A percentile compares a stretch with the other conserved stretches of the same genome.
Conservation (phyloP, 2,329 filamentous ascomycete genomes). For the Biscogniauxia sp. region DNA sequence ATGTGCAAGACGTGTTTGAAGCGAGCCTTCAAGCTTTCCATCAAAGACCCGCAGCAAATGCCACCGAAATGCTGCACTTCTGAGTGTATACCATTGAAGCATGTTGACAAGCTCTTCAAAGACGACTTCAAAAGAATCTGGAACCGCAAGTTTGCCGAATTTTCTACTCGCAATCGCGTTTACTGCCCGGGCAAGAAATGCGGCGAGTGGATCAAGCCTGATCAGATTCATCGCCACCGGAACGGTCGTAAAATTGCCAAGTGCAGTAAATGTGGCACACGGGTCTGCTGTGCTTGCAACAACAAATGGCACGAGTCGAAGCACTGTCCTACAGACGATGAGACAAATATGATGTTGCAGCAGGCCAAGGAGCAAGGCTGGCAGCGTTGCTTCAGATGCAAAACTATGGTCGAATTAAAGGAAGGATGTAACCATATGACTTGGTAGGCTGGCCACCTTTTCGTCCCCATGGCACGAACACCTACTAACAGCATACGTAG, state of each 20-base stretch:
- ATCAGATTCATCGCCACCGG: constrained; percentile 56
- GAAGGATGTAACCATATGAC: constrained; percentile 89
- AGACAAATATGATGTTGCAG: constrained; percentile 60
- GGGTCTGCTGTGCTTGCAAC: constrained; percentile 73
- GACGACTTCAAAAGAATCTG: constrained; percentile 71
- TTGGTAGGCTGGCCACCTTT: constrained; percentile 59
- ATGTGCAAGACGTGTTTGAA: constrained; percentile 79
- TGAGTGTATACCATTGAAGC: constrained; percentile 70
- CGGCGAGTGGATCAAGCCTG: constrained; percentile 76
- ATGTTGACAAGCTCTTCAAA: constrained; percentile 75
- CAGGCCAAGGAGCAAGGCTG: constrained; percentile 67
- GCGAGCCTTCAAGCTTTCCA: constrained; percentile 70
- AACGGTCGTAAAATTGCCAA: constrained; percentile 63
- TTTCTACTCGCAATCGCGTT: constrained; percentile 68
- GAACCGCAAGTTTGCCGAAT: constrained; percentile 79
- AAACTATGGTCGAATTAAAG: constrained; percentile 70
- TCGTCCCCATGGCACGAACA: constrained; percentile 2
- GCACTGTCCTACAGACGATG: constrained; percentile 71
- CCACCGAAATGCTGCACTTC: constrained; percentile 77
- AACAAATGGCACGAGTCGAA: constrained; percentile 67
- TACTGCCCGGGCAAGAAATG: constrained; percentile 75
- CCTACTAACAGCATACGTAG: constrained; percentile 34
- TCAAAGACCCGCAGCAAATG: constrained; percentile 78
- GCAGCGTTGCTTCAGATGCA: constrained; percentile 75
- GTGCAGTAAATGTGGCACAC: constrained; percentile 69